phyloP scores from a whole-genome alignment of 192 early-diverging fungal genomes.

The Borealophlyctis nickersoniae region DNA sequence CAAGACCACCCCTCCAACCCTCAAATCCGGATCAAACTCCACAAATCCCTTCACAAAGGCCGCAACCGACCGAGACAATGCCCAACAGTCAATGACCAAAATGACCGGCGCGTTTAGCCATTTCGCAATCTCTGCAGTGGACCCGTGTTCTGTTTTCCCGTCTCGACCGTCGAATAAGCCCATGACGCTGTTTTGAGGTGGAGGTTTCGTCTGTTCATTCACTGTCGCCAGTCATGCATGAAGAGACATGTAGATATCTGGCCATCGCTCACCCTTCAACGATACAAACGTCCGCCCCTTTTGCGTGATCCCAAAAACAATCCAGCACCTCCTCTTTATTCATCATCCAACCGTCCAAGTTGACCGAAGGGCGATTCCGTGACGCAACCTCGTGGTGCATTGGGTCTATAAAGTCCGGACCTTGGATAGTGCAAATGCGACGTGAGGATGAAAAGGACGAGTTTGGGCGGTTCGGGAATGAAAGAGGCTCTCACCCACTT shows the following conservation, averaged over 20 bases:
- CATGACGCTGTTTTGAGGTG: constrained; percentile 7
- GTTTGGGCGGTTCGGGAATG: not conserved
- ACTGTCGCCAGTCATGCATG: not conserved
- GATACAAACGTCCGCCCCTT: constrained; percentile 10
- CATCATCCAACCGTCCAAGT: constrained; percentile 19
- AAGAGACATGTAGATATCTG: constrained; percentile 3
- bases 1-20: constrained; percentile 1
- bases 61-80: constrained; percentile 15
- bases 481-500: constrained; percentile 2
- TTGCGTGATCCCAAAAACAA: constrained; percentile 1
- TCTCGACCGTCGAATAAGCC: constrained; percentile 18
- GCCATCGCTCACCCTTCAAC: constrained; percentile 11
- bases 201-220: not conserved
- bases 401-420: constrained; percentile 19
- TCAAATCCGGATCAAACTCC: constrained; percentile 18
- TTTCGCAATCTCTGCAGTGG: constrained; percentile 17
- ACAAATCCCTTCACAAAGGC: constrained; percentile 12
- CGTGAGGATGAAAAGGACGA: not conserved
- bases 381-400: constrained; percentile 6
- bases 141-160: constrained; percentile 14
- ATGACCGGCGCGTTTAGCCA: constrained; percentile 14
- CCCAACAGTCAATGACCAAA: constrained; percentile 17
- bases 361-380: constrained; percentile 9
- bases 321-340: not conserved
- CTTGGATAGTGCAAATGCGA: not conserved